Conservation (phyloP, 2,329 filamentous ascomycete species). For the Phoma sp. region DNA sequence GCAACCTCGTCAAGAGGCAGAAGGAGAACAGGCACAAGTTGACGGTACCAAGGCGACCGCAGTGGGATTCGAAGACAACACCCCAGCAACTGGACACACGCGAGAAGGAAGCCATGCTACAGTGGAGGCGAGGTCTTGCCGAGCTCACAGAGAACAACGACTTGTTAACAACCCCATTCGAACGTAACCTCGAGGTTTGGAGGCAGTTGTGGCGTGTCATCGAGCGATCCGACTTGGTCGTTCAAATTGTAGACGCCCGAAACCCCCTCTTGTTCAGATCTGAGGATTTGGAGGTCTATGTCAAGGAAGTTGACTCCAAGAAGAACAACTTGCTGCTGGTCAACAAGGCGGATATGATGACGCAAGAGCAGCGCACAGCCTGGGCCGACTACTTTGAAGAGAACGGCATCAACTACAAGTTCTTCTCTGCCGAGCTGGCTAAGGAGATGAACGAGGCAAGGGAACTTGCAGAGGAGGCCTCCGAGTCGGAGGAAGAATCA, state of each 20-base stretch:
- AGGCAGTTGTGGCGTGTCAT: constrained; percentile 98
- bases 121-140: constrained; percentile 89
- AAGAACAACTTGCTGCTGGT: constrained; percentile 93
- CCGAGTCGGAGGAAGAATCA: constrained; percentile 51
- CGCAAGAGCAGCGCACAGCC: constrained; percentile 75
- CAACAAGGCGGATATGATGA: constrained; percentile 99
- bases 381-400: constrained; percentile 90
- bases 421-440: constrained; percentile 93
- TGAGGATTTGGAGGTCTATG: constrained; percentile 91
- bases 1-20: constrained; percentile 79
- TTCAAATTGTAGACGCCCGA: constrained; percentile 97
- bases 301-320: constrained; percentile 86
- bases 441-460: constrained; percentile 85
- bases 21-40: constrained; percentile 78
- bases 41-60: constrained; percentile 87
- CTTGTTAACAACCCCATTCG: constrained; percentile 95
- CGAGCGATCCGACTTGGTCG: constrained; percentile 91
- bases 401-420: constrained; percentile 86
- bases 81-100: constrained; percentile 78
- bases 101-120: constrained; percentile 81
- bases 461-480: constrained; percentile 61
- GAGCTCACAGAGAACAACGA: constrained; percentile 95
- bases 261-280: constrained; percentile 94
- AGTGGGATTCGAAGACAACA: constrained; percentile 88
- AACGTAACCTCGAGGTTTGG: constrained; percentile 97